Percentiles rank a stretch among this genome's conserved stretches.
Evolutionary conservation across 208 protist genomes (phyloP).

Genomic region (Crithidia thermophila): DNA sequence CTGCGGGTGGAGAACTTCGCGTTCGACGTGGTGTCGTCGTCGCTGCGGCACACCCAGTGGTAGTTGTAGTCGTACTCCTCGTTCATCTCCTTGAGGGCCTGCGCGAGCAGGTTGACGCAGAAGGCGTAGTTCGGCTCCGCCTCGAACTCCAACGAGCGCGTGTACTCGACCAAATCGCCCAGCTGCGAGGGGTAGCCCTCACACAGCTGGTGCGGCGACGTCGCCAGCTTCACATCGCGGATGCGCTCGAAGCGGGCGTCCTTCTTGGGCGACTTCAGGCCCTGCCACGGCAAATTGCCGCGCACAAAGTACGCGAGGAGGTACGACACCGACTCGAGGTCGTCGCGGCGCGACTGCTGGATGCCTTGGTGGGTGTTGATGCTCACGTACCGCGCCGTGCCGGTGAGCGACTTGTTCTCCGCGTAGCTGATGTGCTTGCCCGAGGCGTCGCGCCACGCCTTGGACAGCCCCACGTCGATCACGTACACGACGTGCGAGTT

Average conservation of each 20-base stretch:
- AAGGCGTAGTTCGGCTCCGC: slow-evolving; percentile 80
- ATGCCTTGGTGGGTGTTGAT: slow-evolving; percentile 99
- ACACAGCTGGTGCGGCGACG: slow-evolving; percentile 48
- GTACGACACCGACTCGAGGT: slow-evolving; percentile 87
- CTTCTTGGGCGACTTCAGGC: slow-evolving; percentile 53
- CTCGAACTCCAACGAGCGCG: slow-evolving; percentile 63
- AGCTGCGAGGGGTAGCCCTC: slow-evolving; percentile 69
- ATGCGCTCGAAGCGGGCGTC: slow-evolving; percentile 53
- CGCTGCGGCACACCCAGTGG: slow-evolving; percentile 43
- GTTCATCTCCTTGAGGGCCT: slow-evolving; percentile 36
- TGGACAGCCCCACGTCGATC: slow-evolving; percentile 87
- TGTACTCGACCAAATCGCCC: slow-evolving; percentile 52
- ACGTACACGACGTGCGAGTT: slow-evolving; percentile 73
- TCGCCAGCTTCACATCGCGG: slow-evolving; percentile 62
- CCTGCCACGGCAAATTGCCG: slow-evolving; percentile 97
- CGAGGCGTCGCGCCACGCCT: slow-evolving; percentile 62
- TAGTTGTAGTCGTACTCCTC: slow-evolving; percentile 69
- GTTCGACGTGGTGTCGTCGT: slow-evolving; percentile 3
- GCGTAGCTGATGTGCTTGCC: slow-evolving; percentile 81
- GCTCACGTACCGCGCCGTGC: slow-evolving; percentile 85
- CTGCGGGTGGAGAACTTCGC: slow-evolving; percentile 6
- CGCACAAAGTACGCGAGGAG: slow-evolving; percentile 99
- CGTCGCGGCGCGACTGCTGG: slow-evolving; percentile 90
- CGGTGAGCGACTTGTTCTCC: slow-evolving; percentile 70
- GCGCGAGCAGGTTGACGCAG: slow-evolving; percentile 50